A percentile compares a stretch with the other conserved stretches of the same genome.
Evolutionary conservation across 2,329 filamentous ascomycete genomes (phyloP).

Genomic region (Nothopassalora personata): DNA sequence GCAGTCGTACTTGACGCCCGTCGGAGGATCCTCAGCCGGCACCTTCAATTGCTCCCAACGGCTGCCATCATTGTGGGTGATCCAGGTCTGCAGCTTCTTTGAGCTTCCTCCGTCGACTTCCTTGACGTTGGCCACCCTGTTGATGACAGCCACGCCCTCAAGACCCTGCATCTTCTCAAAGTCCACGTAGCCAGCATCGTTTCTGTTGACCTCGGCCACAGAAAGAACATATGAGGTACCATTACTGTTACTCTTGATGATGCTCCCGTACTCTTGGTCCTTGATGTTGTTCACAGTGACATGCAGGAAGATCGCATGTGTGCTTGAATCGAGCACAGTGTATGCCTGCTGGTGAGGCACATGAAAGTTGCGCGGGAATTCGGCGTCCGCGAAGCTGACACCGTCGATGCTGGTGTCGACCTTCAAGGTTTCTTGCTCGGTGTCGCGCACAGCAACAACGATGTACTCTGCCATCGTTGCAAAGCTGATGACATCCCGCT

Average conservation of each 20-base stretch:
- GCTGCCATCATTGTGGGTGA: slow-evolving; percentile 93
- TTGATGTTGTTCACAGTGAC: slow-evolving; percentile 67
- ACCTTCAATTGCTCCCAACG: slow-evolving; percentile 68
- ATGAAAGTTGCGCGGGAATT: slow-evolving; percentile 80
- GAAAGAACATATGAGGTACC: slow-evolving; percentile 91
- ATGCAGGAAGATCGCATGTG: slow-evolving; percentile 89
- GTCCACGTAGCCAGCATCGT: slow-evolving; percentile 74
- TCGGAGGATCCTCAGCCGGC: slow-evolving; percentile 62
- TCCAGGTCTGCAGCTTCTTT: slow-evolving; percentile 83
- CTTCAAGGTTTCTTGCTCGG: slow-evolving; percentile 63
- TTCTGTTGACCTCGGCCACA: slow-evolving; percentile 73
- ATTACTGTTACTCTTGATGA: slow-evolving; percentile 98
- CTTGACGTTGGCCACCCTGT: slow-evolving; percentile 71
- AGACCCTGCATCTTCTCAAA: slow-evolving; percentile 93
- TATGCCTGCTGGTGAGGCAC: slow-evolving; percentile 75
- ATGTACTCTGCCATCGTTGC: slow-evolving; percentile 97
- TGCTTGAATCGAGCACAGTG: slow-evolving; percentile 90
- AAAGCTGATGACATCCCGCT: slow-evolving; percentile 73
- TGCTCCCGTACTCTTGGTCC: slow-evolving; percentile 70
- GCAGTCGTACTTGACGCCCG: slow-evolving; percentile 63
- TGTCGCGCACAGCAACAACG: slow-evolving; percentile 68
- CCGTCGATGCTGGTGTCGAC: slow-evolving; percentile 84
- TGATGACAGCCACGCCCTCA: slow-evolving; percentile 84
- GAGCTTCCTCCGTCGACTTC: slow-evolving; percentile 56
- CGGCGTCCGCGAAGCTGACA: slow-evolving; percentile 69